A percentile compares a stretch with the other conserved stretches of the same genome.
Evolutionary conservation across 208 protist species (phyloP).

Genomic region (Leishmania martiniquensis): DNA sequence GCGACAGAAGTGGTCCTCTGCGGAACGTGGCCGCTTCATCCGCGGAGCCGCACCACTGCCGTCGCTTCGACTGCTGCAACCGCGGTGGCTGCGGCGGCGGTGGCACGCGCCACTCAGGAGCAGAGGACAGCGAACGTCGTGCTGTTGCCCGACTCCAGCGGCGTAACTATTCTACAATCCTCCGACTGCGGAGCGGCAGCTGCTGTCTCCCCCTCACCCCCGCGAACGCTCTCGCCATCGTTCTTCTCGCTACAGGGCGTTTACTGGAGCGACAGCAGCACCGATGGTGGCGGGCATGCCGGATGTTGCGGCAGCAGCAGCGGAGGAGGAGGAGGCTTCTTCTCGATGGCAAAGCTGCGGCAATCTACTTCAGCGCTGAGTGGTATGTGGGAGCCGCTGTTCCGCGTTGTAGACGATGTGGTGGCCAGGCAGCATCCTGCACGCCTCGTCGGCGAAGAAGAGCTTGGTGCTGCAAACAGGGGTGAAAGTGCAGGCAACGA

Average conservation of each 20-base stretch:
- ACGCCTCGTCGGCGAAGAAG: not conserved
- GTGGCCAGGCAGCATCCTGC: conserved; percentile 6
- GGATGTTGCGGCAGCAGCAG: not conserved
- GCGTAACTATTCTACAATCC: not conserved
- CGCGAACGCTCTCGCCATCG: conserved; percentile 15
- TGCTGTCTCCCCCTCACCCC: not conserved
- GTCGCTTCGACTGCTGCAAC: not conserved
- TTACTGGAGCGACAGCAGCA: conserved; percentile 7
- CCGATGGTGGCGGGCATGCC: not conserved
- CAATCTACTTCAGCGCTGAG: conserved; percentile 39
- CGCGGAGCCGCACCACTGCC: not conserved
- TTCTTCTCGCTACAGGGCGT: conserved; percentile 50
- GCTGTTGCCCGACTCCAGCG: conserved; percentile 17
- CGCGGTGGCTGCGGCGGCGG: not conserved
- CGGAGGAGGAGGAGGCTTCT: conserved; percentile 21
- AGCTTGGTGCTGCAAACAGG: not conserved
- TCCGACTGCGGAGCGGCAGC: not conserved
- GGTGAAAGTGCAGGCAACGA: not conserved
- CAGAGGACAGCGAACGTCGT: conserved; percentile 32
- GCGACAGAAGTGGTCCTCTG: conserved; percentile 51
- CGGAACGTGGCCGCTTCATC: conserved; percentile 47
- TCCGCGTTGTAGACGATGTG: conserved; percentile 45
- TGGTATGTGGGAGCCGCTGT: conserved; percentile 77
- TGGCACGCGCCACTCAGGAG: not conserved
- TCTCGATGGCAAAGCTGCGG: conserved; percentile 49